A percentile compares a stretch with the other conserved stretches of the same genome.
These are phyloP conservation scores for Lumnitzera littorea DNA, from an alignment of 345 rosid species.

Conservation along the genomic window DNA sequence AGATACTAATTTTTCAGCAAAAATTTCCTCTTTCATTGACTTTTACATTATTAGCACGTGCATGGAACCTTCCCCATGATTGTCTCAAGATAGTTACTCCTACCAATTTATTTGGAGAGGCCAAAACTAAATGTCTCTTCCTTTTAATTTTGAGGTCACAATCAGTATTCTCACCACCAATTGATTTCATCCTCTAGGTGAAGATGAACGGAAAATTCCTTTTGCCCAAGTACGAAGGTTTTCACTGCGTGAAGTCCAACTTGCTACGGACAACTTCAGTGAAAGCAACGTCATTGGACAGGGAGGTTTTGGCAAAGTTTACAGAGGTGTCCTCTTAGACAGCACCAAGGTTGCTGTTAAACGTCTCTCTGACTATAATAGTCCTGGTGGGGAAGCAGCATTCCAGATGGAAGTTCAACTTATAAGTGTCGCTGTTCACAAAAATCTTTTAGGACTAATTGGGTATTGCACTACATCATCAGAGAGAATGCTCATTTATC, in stretches of 20 bases:
- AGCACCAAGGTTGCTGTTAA: slow-evolving; percentile 71
- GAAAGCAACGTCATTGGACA: slow-evolving; percentile 75
- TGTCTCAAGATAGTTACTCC: too few relatives aligned
- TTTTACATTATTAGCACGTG: too few relatives aligned
- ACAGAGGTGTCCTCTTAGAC: slow-evolving; percentile 77
- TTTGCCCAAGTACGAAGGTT: slow-evolving; percentile 69
- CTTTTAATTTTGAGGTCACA: too few relatives aligned
- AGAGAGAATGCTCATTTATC: slow-evolving; percentile 85
- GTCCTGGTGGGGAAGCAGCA: slow-evolving; percentile 87
- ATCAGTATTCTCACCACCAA: not conserved
- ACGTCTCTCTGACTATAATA: slow-evolving; percentile 64
- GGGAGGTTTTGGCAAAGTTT: slow-evolving; percentile 94
- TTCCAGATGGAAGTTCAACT: slow-evolving; percentile 76
- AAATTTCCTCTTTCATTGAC: too few relatives aligned
- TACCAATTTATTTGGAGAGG: too few relatives aligned
- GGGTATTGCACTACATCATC: slow-evolving; percentile 72
- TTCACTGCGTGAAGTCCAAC: slow-evolving; percentile 68
- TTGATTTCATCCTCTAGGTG: slow-evolving; percentile 34
- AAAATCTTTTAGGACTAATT: slow-evolving; percentile 69
- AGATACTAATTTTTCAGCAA: too few relatives aligned
- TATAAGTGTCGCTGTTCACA: slow-evolving; percentile 79
- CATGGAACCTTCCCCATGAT: too few relatives aligned
- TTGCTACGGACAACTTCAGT: slow-evolving; percentile 79
- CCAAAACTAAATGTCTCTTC: too few relatives aligned
- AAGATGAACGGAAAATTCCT: slow-evolving; percentile 58